Conservation (phyloP, 2,329 filamentous ascomycete genomes). For the Paraphaeosphaeria minitans region DNA sequence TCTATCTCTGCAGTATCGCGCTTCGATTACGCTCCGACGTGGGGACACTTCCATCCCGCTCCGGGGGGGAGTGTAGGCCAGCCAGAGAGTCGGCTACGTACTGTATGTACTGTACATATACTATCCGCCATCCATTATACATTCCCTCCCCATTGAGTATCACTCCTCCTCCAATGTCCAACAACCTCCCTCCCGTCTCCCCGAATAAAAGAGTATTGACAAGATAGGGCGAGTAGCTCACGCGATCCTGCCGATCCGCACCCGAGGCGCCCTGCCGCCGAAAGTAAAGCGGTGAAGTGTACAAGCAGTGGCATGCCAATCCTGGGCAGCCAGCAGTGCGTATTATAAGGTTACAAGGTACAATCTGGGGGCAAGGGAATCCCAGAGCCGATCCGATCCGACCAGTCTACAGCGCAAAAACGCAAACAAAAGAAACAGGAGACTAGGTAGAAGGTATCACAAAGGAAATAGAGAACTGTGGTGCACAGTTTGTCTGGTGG, state of each 20-base stretch:
- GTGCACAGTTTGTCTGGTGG: background rate
- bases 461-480: constrained; percentile 2
- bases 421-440: constrained; percentile 2
- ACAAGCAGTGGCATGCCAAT: constrained; percentile 5
- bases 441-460: background rate
- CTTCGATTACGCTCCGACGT: background rate
- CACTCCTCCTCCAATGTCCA: background rate
- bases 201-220: background rate
- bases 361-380: constrained; percentile 5
- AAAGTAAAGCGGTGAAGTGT: constrained; percentile 1
- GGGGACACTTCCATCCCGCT: background rate
- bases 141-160: background rate
- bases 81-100: background rate
- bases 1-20: background rate
- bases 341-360: constrained; percentile 15
- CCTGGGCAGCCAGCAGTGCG: constrained; percentile 2
- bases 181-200: no score
- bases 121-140: background rate
- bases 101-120: no score
- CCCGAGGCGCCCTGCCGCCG: background rate
- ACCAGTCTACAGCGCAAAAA: background rate
- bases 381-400: background rate
- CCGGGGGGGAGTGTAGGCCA: no score
- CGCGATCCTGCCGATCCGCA: no score
- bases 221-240: background rate